These are phyloP conservation scores for Ampelomyces quisqualis DNA, from an alignment of 2,329 filamentous ascomycete genomes.

Conservation along the genomic window DNA sequence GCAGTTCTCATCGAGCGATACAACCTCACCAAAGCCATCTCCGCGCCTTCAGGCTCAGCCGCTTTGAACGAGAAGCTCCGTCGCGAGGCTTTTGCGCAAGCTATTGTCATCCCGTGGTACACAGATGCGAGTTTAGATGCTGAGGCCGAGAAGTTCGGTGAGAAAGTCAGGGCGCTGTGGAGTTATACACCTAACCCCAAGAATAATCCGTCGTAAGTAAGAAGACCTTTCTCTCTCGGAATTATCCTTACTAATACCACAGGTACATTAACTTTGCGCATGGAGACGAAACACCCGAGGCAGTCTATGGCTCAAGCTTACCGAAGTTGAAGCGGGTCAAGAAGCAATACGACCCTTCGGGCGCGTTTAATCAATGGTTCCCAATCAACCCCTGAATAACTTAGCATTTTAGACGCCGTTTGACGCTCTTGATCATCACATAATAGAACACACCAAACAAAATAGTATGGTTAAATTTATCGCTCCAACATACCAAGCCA, in stretches of 20 bases:
- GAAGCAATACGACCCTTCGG: slow-evolving; percentile 26
- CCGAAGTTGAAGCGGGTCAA: slow-evolving; percentile 24
- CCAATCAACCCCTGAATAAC: slow-evolving; percentile 12
- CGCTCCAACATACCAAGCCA: too few relatives aligned
- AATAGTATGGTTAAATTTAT: too few relatives aligned
- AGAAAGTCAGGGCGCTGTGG: slow-evolving; percentile 33
- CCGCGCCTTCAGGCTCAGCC: slow-evolving; percentile 10
- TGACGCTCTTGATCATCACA: not conserved
- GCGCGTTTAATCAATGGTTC: slow-evolving; percentile 33
- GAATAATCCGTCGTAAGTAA: slow-evolving; percentile 25
- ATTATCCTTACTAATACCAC: too few relatives aligned
- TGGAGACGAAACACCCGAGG: slow-evolving; percentile 26
- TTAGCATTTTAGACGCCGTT: not conserved
- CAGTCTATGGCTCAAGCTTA: slow-evolving; percentile 28
- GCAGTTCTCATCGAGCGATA: slow-evolving; percentile 43
- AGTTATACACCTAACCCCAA: slow-evolving; percentile 12
- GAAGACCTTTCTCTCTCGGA: too few relatives aligned
- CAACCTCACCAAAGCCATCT: slow-evolving; percentile 36
- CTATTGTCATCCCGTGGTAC: slow-evolving; percentile 47
- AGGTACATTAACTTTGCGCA: slow-evolving; percentile 33
- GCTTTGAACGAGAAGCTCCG: slow-evolving; percentile 35
- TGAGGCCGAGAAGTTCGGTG: slow-evolving; percentile 40
- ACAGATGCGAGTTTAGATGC: slow-evolving; percentile 38
- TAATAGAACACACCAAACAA: too few relatives aligned
- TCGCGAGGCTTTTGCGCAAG: slow-evolving; percentile 41